Evolutionary conservation across 495 filamentous ascomycete species (phyloP).

Genomic region (Xylona heveae): DNA sequence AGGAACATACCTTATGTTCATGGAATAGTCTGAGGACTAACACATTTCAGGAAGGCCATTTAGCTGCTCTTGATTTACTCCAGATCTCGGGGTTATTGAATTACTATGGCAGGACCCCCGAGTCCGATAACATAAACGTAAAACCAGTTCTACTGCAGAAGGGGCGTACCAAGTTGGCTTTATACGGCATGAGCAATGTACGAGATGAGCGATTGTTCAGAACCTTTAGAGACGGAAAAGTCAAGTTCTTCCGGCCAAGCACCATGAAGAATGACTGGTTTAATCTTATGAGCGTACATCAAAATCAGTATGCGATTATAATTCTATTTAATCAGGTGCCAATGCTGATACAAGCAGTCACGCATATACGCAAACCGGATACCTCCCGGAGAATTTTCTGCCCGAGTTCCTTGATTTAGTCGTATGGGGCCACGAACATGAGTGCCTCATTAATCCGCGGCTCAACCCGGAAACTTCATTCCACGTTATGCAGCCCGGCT

Average conservation of each 20-base stretch:
- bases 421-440: slow-evolving; percentile 95
- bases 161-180: slow-evolving; percentile 75
- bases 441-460: slow-evolving; percentile 71
- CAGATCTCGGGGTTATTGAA: slow-evolving; percentile 83
- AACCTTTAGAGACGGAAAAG: slow-evolving; percentile 80
- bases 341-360: slow-evolving; percentile 20
- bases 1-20: background rate
- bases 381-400: slow-evolving; percentile 84
- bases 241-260: slow-evolving; percentile 75
- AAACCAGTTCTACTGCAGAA: slow-evolving; percentile 90
- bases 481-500: slow-evolving; percentile 92
- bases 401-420: slow-evolving; percentile 83
- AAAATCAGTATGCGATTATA: slow-evolving; percentile 44
- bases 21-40: slow-evolving; percentile 7
- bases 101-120: slow-evolving; percentile 82
- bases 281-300: slow-evolving; percentile 87
- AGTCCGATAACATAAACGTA: slow-evolving; percentile 77
- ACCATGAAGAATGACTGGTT: slow-evolving; percentile 85
- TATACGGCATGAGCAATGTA: slow-evolving; percentile 94
- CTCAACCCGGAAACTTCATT: slow-evolving; percentile 75
- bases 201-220: slow-evolving; percentile 85
- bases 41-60: slow-evolving; percentile 44
- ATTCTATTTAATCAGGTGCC: background rate
- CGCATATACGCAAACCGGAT: slow-evolving; percentile 71
- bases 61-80: slow-evolving; percentile 74